Evolutionary conservation across 176 grass and related monocot species (phyloP), one percentile per base, ranked within the genome.

Genomic region (Triticum monococcum): DNA sequence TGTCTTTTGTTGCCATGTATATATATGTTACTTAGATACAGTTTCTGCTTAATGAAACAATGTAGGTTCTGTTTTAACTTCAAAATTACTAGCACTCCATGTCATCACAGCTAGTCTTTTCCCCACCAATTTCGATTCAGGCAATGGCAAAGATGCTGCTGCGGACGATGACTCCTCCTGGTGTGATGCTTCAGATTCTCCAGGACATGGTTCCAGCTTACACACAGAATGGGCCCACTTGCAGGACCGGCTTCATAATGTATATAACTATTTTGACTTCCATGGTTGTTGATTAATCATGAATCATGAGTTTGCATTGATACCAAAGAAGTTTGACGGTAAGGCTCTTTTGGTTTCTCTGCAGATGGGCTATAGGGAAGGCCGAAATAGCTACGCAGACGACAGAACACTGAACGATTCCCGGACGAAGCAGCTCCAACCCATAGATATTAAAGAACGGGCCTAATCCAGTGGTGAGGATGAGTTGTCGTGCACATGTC

Each of bases 361-460:
- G 43, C 4, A 45, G 43, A 45, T 97, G 90, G 97, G 97, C 64
- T 99, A 99, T 66, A 88, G 97, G 57, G 97, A 99, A 40, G 97
- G 97, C 18, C 28, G 28, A 28, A 28, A 28, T 28, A 28, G 28
- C 28, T 28, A 28, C 28, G 28, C 28, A 2, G 28, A 28, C 28
- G 28, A 28, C 28, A 28, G 28, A 28, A 28, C 28, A 28, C 28
- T 2, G 28, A 28, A 28, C 28, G 28, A 28, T 28, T 28, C 28
- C 28, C 28, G 28, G 28, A 28, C 28, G 28, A 28, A 28, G 28
- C 28, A 28, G 28, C 28, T 28, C 28, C 28, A 28, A 28, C 28
- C 28, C 28, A 28, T 28, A 28, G 28, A 28, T 28, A 28, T 28
- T 28, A 28, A 28, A 28, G 28, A 28, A 28, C 28, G 28, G 28